Conservation (phyloP, 768 basidiomycete genomes). For the Auricularia sp. region DNA sequence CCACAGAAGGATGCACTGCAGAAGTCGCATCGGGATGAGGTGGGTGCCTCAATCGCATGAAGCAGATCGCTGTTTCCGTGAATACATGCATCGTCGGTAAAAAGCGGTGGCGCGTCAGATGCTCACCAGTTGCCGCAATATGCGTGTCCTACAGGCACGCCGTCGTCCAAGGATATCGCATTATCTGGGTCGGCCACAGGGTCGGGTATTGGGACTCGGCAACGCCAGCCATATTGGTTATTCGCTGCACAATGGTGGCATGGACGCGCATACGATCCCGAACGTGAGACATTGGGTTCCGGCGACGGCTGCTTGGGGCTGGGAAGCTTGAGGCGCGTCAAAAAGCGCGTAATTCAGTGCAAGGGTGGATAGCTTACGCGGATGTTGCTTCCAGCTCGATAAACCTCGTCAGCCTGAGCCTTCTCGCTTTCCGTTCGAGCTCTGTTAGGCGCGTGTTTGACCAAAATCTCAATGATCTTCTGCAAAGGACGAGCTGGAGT, state of each 20-base stretch:
- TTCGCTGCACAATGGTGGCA: slow-evolving; percentile 68
- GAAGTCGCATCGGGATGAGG: slow-evolving; percentile 76
- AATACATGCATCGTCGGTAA: neutral
- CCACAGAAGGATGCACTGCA: slow-evolving; percentile 80
- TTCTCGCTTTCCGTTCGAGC: slow-evolving; percentile 61
- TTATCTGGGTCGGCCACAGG: slow-evolving; percentile 56
- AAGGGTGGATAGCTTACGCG: slow-evolving; percentile 34
- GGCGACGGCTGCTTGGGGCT: slow-evolving; percentile 67
- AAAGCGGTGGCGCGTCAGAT: neutral
- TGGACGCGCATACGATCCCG: slow-evolving; percentile 56
- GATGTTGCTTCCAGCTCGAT: slow-evolving; percentile 49
- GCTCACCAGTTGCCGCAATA: slow-evolving; percentile 74
- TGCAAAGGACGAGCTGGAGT: slow-evolving; percentile 67
- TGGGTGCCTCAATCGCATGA: slow-evolving; percentile 60
- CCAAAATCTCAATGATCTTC: slow-evolving; percentile 57
- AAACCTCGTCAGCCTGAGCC: slow-evolving; percentile 75
- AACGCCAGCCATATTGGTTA: slow-evolving; percentile 71
- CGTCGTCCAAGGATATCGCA: slow-evolving; percentile 72
- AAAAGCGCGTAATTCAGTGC: neutral
- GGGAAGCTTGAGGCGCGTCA: slow-evolving; percentile 44
- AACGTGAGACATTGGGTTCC: slow-evolving; percentile 58
- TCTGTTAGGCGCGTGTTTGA: slow-evolving; percentile 61
- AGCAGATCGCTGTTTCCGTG: slow-evolving; percentile 50
- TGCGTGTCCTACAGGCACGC: slow-evolving; percentile 67
- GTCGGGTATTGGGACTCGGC: slow-evolving; percentile 71